Evolutionary conservation across 2,329 filamentous ascomycete species (phyloP), one percentile per base, ranked within the genome.

Genomic region (Colletotrichum sp.): DNA sequence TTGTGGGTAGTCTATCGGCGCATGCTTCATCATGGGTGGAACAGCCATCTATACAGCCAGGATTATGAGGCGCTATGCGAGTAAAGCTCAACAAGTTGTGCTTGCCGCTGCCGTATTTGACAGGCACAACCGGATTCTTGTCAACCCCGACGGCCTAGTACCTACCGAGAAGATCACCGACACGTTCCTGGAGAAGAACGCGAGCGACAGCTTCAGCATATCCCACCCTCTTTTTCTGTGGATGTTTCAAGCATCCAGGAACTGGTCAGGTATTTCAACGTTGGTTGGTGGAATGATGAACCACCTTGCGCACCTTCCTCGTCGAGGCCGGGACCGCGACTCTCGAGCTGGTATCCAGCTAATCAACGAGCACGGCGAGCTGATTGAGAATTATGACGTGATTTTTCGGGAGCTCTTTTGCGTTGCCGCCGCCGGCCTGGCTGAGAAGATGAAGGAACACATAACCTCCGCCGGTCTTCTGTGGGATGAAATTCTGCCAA

Each of bases 371-470:
- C 85, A 92, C 78, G 87, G 90, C 2, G 89, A 91, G 26, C 86
- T 91, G 15, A 90, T 94, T 68, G 88, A 92, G 13, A 90, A 95
- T 76, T 96, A 96, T 82, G 93, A 95, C 39, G 87, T 93, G 18
- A 89, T 96, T 3, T 96, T 98, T 82, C 92, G 95, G 28, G 95
- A 98, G 81, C 88, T 96, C 12, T 98, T 98, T 83, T 98, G 95
- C 81, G 89, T 95, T 12, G 94, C 95, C 4, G 95, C 95, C 1
- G 88, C 92, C 8, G 91, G 93, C n/a, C 89, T 98, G 9, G 94
- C 95, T 1, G 88, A 90, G 15, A 90, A 91, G 68, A 87, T 96
- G 77, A 91, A 92, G 76, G 90, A 91, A 57, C 88, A 90, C 5
- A 85, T 96, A 3, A 88, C 90, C 8, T 88, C 92, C 6, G 84